phyloP scores from a whole-genome alignment of 768 basidiomycete species.

The Filobasidium wieringae region DNA sequence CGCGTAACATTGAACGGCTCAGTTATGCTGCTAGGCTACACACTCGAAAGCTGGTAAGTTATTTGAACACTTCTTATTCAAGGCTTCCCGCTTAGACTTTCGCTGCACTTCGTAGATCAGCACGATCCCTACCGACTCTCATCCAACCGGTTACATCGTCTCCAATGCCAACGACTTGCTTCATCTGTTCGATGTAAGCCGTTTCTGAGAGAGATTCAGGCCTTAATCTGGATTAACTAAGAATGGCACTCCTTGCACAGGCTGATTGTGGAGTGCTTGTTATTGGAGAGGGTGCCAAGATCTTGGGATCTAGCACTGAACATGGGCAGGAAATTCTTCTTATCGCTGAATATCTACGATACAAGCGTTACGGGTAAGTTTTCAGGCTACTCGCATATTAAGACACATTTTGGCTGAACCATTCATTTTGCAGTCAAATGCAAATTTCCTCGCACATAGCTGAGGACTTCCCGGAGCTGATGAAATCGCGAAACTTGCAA shows the following conservation, averaged over 20 bases:
- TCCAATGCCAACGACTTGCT: slow-evolving; percentile 70
- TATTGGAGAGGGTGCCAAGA: slow-evolving; percentile 56
- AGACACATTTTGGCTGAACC: not conserved
- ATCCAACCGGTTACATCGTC: slow-evolving; percentile 66
- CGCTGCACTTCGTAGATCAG: slow-evolving; percentile 49
- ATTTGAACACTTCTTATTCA: not conserved
- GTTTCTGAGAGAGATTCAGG: slow-evolving; percentile 44
- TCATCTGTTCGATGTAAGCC: slow-evolving; percentile 53
- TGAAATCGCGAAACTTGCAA: slow-evolving; percentile 39
- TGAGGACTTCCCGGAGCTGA: slow-evolving; percentile 59
- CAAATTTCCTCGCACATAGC: slow-evolving; percentile 60
- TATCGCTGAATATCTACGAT: slow-evolving; percentile 64
- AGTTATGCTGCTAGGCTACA: slow-evolving; percentile 64
- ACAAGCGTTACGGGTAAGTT: slow-evolving; percentile 58
- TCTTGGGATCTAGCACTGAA: slow-evolving; percentile 32
- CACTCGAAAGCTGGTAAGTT: slow-evolving; percentile 59
- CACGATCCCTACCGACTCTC: slow-evolving; percentile 53
- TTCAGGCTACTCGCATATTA: not conserved
- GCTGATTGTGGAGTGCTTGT: slow-evolving; percentile 43
- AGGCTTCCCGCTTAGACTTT: not conserved
- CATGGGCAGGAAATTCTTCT: slow-evolving; percentile 66
- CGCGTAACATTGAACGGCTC: slow-evolving; percentile 64
- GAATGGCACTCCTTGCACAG: not conserved
- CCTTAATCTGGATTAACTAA: not conserved
- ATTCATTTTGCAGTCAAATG: slow-evolving; percentile 44